Base-by-base conservation (phyloP, 257 asterid species). In the Cynanchum wilfordii region DNA sequence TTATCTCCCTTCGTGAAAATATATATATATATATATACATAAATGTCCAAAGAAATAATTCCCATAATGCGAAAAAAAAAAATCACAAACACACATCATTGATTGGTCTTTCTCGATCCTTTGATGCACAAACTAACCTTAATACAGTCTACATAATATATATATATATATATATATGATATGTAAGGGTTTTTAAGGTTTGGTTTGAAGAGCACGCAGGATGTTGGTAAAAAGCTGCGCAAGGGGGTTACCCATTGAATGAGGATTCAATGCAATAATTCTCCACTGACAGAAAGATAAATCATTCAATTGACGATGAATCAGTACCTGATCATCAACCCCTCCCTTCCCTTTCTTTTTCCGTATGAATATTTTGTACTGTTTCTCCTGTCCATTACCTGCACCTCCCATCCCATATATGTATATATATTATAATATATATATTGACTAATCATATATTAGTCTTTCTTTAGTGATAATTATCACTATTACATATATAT, bases 201-300 rank as follows among this genome's bases (percentile, higher is more conserved):
- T 52, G 58, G 64, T 57, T 57, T 7, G 64, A 57, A 22, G 2
- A 11, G 36, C 38, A 58, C 64, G 38, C 64, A 58, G 9, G 19
- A 58, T 58, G 64, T 58, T 58, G 64, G 36, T 58, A 58, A 58
- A 54, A 58, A 27, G 64, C 20, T 3, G 64, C 20, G 36, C 64
- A 24, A 11, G 13, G 45, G 11, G 47, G 36, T 25, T 3, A 57
- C 36, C 36, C 27, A 24, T 11, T 11, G 40, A 29, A 7, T 59
- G 66, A 25, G 66, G 60, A 55, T 8, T 7, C 40, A 58, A 59
- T 11, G 30, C 38, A 59, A 27, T 59, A 27, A 13, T 58, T 58
- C 38, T 56, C 27, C 33, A 12, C n/a, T 22, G 17, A 29, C 25
- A 27, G 20, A 9, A 11, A 25, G 38, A 58, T 24, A 25, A 59